phyloP scores from a whole-genome alignment of 345 rosid species.

The Aquilaria yunnanensis region DNA sequence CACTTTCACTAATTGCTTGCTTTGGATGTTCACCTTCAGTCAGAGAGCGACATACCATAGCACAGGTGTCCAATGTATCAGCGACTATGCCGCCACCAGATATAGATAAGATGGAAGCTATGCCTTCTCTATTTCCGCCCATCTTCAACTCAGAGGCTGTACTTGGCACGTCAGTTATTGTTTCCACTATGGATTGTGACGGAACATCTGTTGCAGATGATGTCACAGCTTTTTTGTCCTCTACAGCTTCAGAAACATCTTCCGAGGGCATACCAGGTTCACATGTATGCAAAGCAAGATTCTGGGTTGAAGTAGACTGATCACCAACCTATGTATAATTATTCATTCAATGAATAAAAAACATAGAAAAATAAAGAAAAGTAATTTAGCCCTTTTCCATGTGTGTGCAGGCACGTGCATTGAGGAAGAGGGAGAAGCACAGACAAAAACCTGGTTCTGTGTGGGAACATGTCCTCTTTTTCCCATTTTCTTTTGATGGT shows the following conservation, averaged over 20 bases:
- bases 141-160: constrained; percentile 24
- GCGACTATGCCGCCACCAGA: constrained; percentile 18
- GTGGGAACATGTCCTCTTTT: constrained; percentile 33
- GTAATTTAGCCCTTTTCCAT: not conserved
- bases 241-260: constrained; percentile 26
- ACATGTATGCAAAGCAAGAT: constrained; percentile 13
- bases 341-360: constrained; percentile 3
- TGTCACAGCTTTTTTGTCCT: constrained; percentile 21
- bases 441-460: constrained; percentile 40
- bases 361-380: not conserved
- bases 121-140: constrained; percentile 24
- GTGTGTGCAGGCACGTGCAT: too few species aligned
- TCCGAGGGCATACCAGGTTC: constrained; percentile 29
- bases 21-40: constrained; percentile 18
- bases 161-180: constrained; percentile 21
- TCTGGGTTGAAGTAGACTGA: constrained; percentile 17
- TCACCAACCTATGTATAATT: constrained; percentile 26
- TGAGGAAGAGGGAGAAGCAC: not conserved
- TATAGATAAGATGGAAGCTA: constrained; percentile 19
- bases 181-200: constrained; percentile 19
- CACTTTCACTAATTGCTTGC: constrained; percentile 16
- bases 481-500: constrained; percentile 35
- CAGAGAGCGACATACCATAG: constrained; percentile 19
- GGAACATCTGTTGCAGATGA: constrained; percentile 23
- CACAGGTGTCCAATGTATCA: constrained; percentile 1